These are phyloP conservation scores for Lolium rigidum DNA, from an alignment of 176 grass and related monocot species.

Conservation along the genomic window DNA sequence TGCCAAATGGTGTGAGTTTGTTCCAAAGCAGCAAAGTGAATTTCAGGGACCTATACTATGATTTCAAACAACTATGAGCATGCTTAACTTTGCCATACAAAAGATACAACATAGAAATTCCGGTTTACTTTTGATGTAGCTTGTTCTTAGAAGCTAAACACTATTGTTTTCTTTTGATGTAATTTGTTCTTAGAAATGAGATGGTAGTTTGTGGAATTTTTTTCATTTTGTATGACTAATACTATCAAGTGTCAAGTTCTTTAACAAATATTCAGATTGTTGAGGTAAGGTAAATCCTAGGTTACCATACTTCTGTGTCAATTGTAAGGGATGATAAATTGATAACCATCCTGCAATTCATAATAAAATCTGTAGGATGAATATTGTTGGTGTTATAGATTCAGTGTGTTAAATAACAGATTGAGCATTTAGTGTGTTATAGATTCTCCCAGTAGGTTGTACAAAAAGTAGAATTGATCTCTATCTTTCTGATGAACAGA, in stretches of 20 bases:
- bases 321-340: slow-evolving; percentile 3
- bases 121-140: not conserved
- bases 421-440: not conserved
- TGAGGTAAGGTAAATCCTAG: not conserved
- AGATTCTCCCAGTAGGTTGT: slow-evolving; percentile 1
- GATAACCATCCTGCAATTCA: not conserved
- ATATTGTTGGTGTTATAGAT: not conserved
- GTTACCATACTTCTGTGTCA: not conserved
- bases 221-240: not conserved
- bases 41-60: not conserved
- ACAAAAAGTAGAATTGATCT: not conserved
- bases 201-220: not conserved
- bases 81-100: slow-evolving; percentile 6
- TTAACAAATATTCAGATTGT: not conserved
- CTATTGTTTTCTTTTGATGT: not conserved
- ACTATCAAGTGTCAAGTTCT: not conserved
- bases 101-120: slow-evolving; percentile 8
- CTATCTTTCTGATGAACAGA: not conserved
- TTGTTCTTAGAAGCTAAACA: slow-evolving; percentile 9
- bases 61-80: slow-evolving; percentile 1
- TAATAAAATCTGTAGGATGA: not conserved
- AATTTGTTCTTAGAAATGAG: not conserved
- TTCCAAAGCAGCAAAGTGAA: slow-evolving; percentile 5
- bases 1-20: not conserved
- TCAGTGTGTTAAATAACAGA: not conserved